phyloP scores from a whole-genome alignment of 2,329 filamentous ascomycete species.

The Diplodia corticola region DNA sequence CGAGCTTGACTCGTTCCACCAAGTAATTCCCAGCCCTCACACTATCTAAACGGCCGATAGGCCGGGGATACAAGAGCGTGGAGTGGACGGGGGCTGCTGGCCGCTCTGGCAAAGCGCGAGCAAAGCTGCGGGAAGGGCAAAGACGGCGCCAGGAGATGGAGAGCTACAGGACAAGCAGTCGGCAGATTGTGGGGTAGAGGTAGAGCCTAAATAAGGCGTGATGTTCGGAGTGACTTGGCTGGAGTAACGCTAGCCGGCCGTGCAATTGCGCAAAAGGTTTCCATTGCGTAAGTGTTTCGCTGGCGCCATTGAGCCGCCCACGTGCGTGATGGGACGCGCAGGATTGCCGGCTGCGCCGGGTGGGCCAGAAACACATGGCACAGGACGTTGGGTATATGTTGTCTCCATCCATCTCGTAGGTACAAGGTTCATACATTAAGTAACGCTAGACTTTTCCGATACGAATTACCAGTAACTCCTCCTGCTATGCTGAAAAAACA shows the following conservation, averaged over 20 bases:
- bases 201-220: conserved; percentile 18
- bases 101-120: not conserved
- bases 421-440: not conserved
- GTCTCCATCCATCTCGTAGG: not conserved
- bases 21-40: not conserved
- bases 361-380: not conserved
- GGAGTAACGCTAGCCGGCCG: conserved; percentile 13
- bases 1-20: not conserved
- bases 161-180: not conserved
- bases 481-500: not conserved
- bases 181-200: not conserved
- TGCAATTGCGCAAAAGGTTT: conserved; percentile 18
- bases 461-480: not conserved
- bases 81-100: not conserved
- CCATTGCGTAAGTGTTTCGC: conserved; percentile 13
- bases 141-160: not conserved
- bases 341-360: not conserved
- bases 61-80: not conserved
- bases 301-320: conserved; percentile 19
- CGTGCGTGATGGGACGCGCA: conserved; percentile 9
- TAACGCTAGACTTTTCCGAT: not conserved
- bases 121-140: not conserved
- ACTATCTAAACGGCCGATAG: not conserved
- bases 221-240: conserved; percentile 7
- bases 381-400: not conserved